phyloP scores from a whole-genome alignment of 2,329 filamentous ascomycete genomes.

The Aspergillus brasiliensis region DNA sequence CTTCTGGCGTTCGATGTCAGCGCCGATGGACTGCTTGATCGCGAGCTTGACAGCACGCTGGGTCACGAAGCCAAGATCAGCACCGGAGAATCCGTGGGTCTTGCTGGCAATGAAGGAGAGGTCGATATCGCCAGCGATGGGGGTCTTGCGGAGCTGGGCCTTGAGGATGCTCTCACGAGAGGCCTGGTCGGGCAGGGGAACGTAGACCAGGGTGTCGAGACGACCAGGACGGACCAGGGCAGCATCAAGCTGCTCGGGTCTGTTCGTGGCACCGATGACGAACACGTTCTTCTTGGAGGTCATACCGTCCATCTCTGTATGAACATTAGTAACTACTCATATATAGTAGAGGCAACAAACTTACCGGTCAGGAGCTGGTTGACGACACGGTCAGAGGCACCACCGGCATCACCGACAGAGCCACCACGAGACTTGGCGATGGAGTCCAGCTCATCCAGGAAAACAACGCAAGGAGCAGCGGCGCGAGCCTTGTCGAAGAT shows the following conservation, averaged over 20 bases:
- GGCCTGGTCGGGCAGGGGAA: slow-evolving; percentile 88
- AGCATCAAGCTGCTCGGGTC: slow-evolving; percentile 97
- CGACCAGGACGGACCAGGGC: slow-evolving; percentile 96
- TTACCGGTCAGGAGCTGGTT: slow-evolving; percentile 97
- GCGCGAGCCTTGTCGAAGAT: slow-evolving; percentile 99
- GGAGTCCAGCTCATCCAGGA: slow-evolving; percentile 97
- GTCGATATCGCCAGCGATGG: slow-evolving; percentile 83
- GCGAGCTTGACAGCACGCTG: slow-evolving; percentile 99
- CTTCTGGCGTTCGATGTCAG: slow-evolving; percentile 88
- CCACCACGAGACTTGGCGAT: slow-evolving; percentile 99
- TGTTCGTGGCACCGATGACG: slow-evolving; percentile 97
- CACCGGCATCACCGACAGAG: slow-evolving; percentile 91
- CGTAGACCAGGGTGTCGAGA: slow-evolving; percentile 98
- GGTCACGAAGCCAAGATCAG: slow-evolving; percentile 97
- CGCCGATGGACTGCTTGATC: slow-evolving; percentile 92
- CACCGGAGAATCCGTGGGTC: slow-evolving; percentile 99
- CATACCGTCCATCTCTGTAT: slow-evolving; percentile 95
- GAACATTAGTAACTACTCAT: slow-evolving; percentile 45
- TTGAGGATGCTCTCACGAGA: slow-evolving; percentile 88
- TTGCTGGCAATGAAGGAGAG: slow-evolving; percentile 90
- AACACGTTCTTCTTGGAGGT: slow-evolving; percentile 99
- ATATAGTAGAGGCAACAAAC: slow-evolving; percentile 33
- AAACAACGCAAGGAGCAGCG: slow-evolving; percentile 96
- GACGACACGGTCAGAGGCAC: slow-evolving; percentile 98
- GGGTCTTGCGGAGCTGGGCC: slow-evolving; percentile 98